Base-by-base conservation (phyloP, 176 grass and related monocot species). In the Triticum urartu region DNA sequence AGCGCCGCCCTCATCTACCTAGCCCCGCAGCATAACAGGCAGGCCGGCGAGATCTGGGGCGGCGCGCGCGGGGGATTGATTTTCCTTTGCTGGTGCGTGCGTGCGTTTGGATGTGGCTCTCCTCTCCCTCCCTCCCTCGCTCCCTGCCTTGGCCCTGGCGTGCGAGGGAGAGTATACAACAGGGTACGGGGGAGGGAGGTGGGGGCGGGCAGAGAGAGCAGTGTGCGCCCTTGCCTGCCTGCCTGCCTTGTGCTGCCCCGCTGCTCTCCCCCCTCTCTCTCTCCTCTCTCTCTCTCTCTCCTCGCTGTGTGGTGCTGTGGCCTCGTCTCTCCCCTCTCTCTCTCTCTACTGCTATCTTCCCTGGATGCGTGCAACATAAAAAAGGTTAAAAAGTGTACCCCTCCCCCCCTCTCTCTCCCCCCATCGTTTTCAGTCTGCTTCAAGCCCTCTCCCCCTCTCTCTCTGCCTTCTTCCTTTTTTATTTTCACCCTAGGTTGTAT, bases 281-380 rank as follows among this genome's bases (percentile, higher is more conserved):
- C 43, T 45, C 43, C 12, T 67, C 48, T 28, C n/a, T 5, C 50
- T 60, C 50, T 58, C 80, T 72, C 72, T 74, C 3, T 72, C 77
- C n/a, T 78, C 8, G 5, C 22, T 75, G 71, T 28, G 71, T 45
- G n/a, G 36, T 73, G 70, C 9, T 79, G 48, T 52, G 66, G 26
- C 14, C 66, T 64, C 38, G 56, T 21, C 56, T 59, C 56, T 6
- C 7, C 56, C 3, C 54, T 59, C 18, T 36, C 74, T 39, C 56
- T 84, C 84, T 67, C 60, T 52, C 83, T 83, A 76, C 78, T 84
- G 50, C 71, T 69, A 83, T 84, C 75, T 77, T 89, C 83, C 75
- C 63, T 93, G 91, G 91, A 98, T 94, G 96, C 92, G 93, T 95
- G 96, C 96, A 92, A 85, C 87, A 95, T 98, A 94, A 94, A 98